These are phyloP conservation scores for Colletotrichum navitas DNA, from an alignment of 2,329 filamentous ascomycete genomes.

Conservation along the genomic window DNA sequence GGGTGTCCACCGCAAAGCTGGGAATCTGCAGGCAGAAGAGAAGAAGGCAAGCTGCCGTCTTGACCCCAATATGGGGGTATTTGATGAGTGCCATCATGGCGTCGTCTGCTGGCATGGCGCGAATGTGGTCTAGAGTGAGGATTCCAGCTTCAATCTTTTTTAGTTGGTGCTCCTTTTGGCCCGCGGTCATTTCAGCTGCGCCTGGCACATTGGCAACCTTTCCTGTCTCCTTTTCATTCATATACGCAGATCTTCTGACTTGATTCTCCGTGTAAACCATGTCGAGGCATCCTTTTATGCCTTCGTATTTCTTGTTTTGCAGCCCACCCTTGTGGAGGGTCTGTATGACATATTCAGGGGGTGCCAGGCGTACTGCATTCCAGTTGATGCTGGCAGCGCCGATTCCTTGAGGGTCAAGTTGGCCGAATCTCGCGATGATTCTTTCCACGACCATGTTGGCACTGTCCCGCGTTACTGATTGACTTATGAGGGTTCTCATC, in stretches of 20 bases:
- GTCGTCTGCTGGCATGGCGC: constrained; percentile 58
- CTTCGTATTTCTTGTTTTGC: constrained; percentile 75
- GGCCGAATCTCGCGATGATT: constrained; percentile 74
- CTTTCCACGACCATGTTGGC: constrained; percentile 75
- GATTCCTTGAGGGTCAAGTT: constrained; percentile 68
- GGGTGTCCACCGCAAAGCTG: constrained; percentile 70
- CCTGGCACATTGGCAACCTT: constrained; percentile 59
- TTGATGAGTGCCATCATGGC: constrained; percentile 64
- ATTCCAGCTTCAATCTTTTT: constrained; percentile 67
- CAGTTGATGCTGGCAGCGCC: constrained; percentile 81
- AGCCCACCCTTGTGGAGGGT: constrained; percentile 80
- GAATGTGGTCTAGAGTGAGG: constrained; percentile 68
- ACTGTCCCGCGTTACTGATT: constrained; percentile 61
- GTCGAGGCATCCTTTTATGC: constrained; percentile 80
- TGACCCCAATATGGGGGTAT: constrained; percentile 67
- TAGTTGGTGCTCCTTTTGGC: constrained; percentile 69
- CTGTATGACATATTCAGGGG: constrained; percentile 71
- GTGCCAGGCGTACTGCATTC: constrained; percentile 74
- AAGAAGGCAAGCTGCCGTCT: constrained; percentile 69
- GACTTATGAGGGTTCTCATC: constrained; percentile 65
- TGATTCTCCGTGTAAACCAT: constrained; percentile 78
- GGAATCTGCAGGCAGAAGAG: constrained; percentile 66
- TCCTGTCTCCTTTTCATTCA: constrained; percentile 56
- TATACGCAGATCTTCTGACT: constrained; percentile 57
- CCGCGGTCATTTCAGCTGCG: constrained; percentile 53